Base-by-base conservation (phyloP, 148 eudicot species). In the Rheum nobile region DNA sequence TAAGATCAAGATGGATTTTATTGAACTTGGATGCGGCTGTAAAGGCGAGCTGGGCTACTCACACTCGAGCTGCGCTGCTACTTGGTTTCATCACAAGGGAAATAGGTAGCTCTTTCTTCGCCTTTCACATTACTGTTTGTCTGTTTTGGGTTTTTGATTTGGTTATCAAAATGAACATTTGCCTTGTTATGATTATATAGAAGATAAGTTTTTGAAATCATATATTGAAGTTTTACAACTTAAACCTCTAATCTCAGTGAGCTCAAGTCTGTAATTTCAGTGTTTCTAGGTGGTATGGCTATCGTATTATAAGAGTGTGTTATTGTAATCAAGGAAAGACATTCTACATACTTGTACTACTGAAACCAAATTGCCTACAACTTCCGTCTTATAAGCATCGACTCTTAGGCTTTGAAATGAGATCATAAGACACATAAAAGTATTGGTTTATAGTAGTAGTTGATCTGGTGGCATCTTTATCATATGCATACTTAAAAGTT, bases 71-170 rank as follows among this genome's bases (percentile, higher is more conserved):
- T 91, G 97, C 74, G 97, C 93, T 11, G 90, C 86, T 50, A 85
- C 93, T 44, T 91, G 93, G 96, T 91, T 91, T 77, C 83, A 83
- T 74, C 82, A 83, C 6, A 91, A 72, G 44, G 97, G 97, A 71
- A 90, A 88, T 71, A 88, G 93, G 96, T 90, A 55, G 43, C 14
- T 73, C 38, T 26, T 32, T 74, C 28, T 47, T 10, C 1, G 21
- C 70, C 35, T 57, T 57, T 32, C 3, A 1, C 38, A 65, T 65
- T 34, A 17, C 16, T 65, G 41, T 31, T 0, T 32, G 19, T 65
- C 41, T 32, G 39, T 65, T 69, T 35, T 77, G 52, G 13, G 10
- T 42, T 70, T 13, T 13, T 22, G 24, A 12, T 71, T 44, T 61
- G 17, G 19, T 28, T 41, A 26, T 22, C 35, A 17, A 11, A 1